phyloP scores from a whole-genome alignment of 768 basidiomycete genomes.

The Tylopilus felleus region DNA sequence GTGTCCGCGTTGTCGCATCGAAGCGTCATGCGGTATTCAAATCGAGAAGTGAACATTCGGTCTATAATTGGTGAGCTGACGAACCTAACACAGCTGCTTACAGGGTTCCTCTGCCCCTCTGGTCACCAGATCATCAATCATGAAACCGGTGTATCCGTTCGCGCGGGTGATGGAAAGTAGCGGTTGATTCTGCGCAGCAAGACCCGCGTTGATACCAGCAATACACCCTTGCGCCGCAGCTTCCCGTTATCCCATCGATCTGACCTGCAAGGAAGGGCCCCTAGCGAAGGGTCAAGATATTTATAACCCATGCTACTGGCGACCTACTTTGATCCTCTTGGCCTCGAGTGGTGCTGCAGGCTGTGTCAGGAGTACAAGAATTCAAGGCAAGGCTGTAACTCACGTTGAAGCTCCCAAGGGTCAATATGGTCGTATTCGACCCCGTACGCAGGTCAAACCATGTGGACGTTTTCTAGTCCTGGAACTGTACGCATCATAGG shows the following conservation, averaged over 20 bases:
- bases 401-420: slow-evolving; percentile 73
- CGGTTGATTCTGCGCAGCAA: slow-evolving; percentile 52
- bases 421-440: slow-evolving; percentile 93
- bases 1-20: slow-evolving; percentile 88
- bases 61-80: slow-evolving; percentile 42
- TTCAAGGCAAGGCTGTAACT: slow-evolving; percentile 33
- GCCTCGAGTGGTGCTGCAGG: slow-evolving; percentile 75
- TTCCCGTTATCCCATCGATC: slow-evolving; percentile 89
- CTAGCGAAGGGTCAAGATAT: slow-evolving; percentile 27
- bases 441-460: slow-evolving; percentile 85
- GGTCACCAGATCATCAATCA: slow-evolving; percentile 87
- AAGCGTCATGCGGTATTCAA: slow-evolving; percentile 86
- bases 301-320: neutral
- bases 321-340: slow-evolving; percentile 64
- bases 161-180: slow-evolving; percentile 71
- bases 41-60: slow-evolving; percentile 90
- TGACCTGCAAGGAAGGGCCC: slow-evolving; percentile 88
- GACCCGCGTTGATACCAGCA: slow-evolving; percentile 85
- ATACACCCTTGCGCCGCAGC: slow-evolving; percentile 88
- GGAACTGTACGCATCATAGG: slow-evolving; percentile 79
- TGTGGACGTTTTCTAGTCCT: slow-evolving; percentile 80
- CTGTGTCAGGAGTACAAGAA: neutral
- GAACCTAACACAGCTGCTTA: slow-evolving; percentile 29
- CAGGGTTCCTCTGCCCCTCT: slow-evolving; percentile 92
- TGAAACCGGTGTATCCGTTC: slow-evolving; percentile 83